A percentile compares a stretch with the other conserved stretches of the same genome.
Evolutionary conservation across 768 basidiomycete species (phyloP).

Genomic region (Candolleomyces eurysporus): DNA sequence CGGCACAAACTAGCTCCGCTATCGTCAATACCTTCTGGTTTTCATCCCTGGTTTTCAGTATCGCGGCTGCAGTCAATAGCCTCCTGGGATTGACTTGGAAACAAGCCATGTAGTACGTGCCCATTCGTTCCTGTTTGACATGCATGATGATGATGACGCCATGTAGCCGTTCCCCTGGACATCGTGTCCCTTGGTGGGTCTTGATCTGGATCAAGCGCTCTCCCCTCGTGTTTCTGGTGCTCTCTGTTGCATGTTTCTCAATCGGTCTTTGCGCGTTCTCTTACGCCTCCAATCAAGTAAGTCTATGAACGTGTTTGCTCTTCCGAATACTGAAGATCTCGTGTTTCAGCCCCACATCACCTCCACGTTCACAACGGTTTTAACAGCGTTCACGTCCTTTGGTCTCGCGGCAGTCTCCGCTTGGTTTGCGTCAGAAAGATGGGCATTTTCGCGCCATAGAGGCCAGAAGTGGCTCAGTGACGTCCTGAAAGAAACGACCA

Average conservation of each 20-base stretch:
- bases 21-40: constrained; percentile 77
- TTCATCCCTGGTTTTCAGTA: constrained; percentile 71
- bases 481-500: constrained; percentile 46
- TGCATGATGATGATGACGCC: not conserved
- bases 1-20: constrained; percentile 33
- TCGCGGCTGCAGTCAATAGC: constrained; percentile 74
- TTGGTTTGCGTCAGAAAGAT: constrained; percentile 74
- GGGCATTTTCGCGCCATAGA: constrained; percentile 58
- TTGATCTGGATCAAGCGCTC: constrained; percentile 86
- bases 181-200: constrained; percentile 81
- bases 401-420: constrained; percentile 68
- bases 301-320: not conserved
- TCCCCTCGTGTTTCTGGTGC: constrained; percentile 77
- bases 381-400: constrained; percentile 72
- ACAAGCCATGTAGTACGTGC: constrained; percentile 76
- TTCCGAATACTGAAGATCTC: constrained; percentile 1
- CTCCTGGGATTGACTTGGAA: constrained; percentile 78
- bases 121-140: constrained; percentile 1
- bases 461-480: constrained; percentile 73
- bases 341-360: constrained; percentile 51
- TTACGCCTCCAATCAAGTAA: constrained; percentile 69
- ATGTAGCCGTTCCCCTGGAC: constrained; percentile 65
- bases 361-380: constrained; percentile 70
- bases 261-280: constrained; percentile 75
- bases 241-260: constrained; percentile 83